These are phyloP conservation scores for Hyaloscypha hepaticicola DNA, from an alignment of 495 filamentous ascomycete species.

Conservation along the genomic window DNA sequence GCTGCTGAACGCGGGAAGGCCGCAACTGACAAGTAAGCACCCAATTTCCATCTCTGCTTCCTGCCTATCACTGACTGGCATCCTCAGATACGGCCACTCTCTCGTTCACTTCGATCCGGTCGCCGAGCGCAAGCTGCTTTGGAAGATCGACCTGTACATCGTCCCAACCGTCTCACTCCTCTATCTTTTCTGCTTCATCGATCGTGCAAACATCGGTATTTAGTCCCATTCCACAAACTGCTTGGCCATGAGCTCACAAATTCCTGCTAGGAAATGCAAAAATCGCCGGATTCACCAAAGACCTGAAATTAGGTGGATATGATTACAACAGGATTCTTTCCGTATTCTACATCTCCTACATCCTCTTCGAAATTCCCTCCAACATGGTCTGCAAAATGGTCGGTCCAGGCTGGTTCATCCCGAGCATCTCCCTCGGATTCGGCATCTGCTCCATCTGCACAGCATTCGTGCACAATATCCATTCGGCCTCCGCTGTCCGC, in stretches of 20 bases:
- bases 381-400: slow-evolving; percentile 65
- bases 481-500: slow-evolving; percentile 44
- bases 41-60: not conserved
- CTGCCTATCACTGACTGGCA: not conserved
- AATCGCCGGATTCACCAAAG: slow-evolving; percentile 60
- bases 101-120: slow-evolving; percentile 57
- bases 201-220: slow-evolving; percentile 60
- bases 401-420: slow-evolving; percentile 66
- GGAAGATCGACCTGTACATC: slow-evolving; percentile 52
- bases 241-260: slow-evolving; percentile 21
- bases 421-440: slow-evolving; percentile 48
- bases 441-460: slow-evolving; percentile 41
- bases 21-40: slow-evolving; percentile 58
- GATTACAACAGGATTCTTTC: slow-evolving; percentile 69
- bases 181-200: slow-evolving; percentile 63
- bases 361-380: slow-evolving; percentile 64
- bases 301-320: slow-evolving; percentile 60
- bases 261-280: slow-evolving; percentile 42
- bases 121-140: slow-evolving; percentile 56
- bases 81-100: slow-evolving; percentile 50
- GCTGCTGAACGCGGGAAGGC: slow-evolving; percentile 57
- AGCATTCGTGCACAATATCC: slow-evolving; percentile 41
- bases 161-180: slow-evolving; percentile 55
- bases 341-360: slow-evolving; percentile 69
- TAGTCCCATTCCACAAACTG: not conserved